These are phyloP conservation scores for Mollisiaceae sp. DNA, from an alignment of 2,329 filamentous ascomycete species.

Conservation along the genomic window DNA sequence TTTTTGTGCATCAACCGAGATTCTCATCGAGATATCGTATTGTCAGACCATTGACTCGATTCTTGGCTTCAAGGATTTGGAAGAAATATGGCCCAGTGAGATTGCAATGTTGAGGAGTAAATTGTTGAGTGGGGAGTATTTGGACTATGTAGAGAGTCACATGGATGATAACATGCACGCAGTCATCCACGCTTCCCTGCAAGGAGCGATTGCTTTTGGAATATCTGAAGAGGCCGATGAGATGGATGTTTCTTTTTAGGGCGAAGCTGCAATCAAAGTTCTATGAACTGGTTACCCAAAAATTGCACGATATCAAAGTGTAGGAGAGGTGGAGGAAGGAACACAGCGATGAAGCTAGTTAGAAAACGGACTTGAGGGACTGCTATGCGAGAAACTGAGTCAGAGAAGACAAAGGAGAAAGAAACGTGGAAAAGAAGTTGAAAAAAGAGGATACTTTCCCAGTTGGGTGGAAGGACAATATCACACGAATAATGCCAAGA, in stretches of 20 bases:
- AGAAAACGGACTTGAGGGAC: no score
- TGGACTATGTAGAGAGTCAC: background rate
- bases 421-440: no score
- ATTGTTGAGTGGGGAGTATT: background rate
- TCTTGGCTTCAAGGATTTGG: background rate
- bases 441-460: no score
- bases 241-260: conserved; percentile 1
- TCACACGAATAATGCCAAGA: no score
- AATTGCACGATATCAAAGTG: background rate
- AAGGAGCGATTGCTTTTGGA: background rate
- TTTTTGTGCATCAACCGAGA: no score
- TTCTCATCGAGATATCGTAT: conserved; percentile 7
- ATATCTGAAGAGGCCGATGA: conserved; percentile 5
- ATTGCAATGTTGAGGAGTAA: background rate
- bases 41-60: conserved; percentile 12
- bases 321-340: background rate
- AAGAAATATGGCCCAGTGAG: background rate
- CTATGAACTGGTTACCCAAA: background rate
- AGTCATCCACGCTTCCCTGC: background rate
- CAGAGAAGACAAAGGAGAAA: no score
- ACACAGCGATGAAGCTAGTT: background rate
- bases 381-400: no score
- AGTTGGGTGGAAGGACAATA: no score
- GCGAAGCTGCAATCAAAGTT: conserved; percentile 1
- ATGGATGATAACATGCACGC: background rate